Evolutionary conservation across 257 asterid species (phyloP).

Genomic region (Ajuga chamaepitys): DNA sequence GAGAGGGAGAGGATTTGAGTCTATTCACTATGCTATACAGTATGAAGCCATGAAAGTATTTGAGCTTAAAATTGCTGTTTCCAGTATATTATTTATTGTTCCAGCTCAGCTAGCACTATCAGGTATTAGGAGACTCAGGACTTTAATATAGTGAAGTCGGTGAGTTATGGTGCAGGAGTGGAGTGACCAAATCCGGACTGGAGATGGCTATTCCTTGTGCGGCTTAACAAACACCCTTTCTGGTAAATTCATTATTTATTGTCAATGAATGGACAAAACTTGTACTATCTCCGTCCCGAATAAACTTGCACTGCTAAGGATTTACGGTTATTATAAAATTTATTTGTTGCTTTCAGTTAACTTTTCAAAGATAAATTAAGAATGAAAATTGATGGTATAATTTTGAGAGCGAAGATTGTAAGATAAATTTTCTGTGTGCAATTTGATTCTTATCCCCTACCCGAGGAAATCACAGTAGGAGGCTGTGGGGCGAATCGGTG

Average conservation of each 20-base stretch:
- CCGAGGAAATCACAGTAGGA: too few relatives aligned
- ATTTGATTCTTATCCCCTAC: too few relatives aligned
- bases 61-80: conserved; percentile 15
- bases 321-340: too few relatives aligned
- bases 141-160: neutral
- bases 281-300: too few relatives aligned
- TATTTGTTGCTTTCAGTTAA: too few relatives aligned
- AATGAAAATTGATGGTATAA: too few relatives aligned
- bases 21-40: neutral
- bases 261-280: neutral
- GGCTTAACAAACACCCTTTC: neutral
- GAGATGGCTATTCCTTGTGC: conserved; percentile 11
- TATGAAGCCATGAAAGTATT: conserved; percentile 11
- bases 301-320: too few relatives aligned
- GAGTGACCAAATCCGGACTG: conserved; percentile 17
- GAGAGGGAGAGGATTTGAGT: neutral
- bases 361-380: too few relatives aligned
- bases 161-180: conserved; percentile 2
- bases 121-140: neutral
- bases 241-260: too few relatives aligned
- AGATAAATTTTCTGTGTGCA: too few relatives aligned
- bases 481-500: too few relatives aligned
- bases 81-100: conserved; percentile 17
- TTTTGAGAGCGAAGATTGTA: too few relatives aligned
- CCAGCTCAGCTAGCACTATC: conserved; percentile 7